A percentile compares a stretch with the other conserved stretches of the same genome.
Conservation (phyloP, 345 rosid species). For the Hibiscus trionum region DNA sequence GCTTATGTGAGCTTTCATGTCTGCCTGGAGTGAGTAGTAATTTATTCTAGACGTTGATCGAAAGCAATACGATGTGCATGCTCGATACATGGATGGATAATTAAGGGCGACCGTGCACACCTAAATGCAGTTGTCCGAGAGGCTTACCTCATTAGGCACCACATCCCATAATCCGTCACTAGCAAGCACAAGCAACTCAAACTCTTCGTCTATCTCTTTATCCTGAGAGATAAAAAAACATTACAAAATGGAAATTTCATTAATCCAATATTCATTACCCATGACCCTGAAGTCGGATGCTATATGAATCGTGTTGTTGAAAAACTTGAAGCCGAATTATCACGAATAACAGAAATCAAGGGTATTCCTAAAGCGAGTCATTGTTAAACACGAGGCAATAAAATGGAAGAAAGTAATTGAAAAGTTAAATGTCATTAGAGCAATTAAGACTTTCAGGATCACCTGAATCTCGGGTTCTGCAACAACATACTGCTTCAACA, state of each 20-base stretch:
- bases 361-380: not conserved
- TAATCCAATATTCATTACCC: constrained; percentile 6
- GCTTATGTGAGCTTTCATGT: no score
- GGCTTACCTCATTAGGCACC: constrained; percentile 72
- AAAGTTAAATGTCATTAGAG: not conserved
- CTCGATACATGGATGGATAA: not conserved
- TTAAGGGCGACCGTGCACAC: not conserved
- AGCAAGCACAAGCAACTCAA: constrained; percentile 84
- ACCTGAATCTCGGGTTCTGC: constrained; percentile 99
- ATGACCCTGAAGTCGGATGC: not conserved
- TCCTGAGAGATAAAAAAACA: constrained; percentile 40
- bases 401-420: not conserved
- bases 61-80: not conserved
- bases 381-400: not conserved
- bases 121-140: not conserved
- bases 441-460: constrained; percentile 11
- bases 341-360: not conserved
- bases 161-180: constrained; percentile 99
- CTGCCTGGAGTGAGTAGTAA: not conserved
- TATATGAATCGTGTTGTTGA: not conserved
- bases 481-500: constrained; percentile 93
- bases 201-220: constrained; percentile 56
- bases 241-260: not conserved
- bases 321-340: not conserved
- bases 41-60: not conserved